These are phyloP conservation scores for Aspergillus sp. DNA, from an alignment of 2,329 filamentous ascomycete species.

Conservation along the genomic window DNA sequence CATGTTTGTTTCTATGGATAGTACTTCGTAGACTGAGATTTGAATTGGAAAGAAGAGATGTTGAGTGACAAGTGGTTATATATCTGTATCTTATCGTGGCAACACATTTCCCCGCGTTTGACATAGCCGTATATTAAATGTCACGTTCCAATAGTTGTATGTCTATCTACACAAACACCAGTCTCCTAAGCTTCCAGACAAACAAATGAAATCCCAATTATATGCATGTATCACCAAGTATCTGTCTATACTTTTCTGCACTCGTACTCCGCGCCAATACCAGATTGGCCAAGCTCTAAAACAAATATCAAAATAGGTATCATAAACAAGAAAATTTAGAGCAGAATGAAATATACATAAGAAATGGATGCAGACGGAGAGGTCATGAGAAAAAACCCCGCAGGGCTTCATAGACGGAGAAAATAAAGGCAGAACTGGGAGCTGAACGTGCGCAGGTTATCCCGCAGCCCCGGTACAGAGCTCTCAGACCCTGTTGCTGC, in stretches of 20 bases:
- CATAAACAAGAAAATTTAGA: conserved; percentile 1
- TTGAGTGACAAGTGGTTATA: not conserved
- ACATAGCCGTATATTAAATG: not conserved
- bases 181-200: not conserved
- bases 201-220: no score
- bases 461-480: conserved; percentile 88
- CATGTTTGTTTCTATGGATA: conserved; percentile 12
- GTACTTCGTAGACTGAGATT: conserved; percentile 1
- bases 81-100: conserved; percentile 2
- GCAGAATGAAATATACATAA: not conserved
- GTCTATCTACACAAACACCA: not conserved
- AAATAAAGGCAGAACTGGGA: conserved; percentile 96
- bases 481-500: conserved; percentile 71
- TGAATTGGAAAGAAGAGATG: not conserved
- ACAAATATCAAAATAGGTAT: conserved; percentile 11
- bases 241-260: no score
- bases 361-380: not conserved
- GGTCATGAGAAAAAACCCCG: conserved; percentile 55
- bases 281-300: conserved; percentile 12
- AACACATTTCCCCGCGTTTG: conserved; percentile 1
- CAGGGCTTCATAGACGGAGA: conserved; percentile 86
- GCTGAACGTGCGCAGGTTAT: conserved; percentile 84
- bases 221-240: no score
- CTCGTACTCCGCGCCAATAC: conserved; percentile 6
- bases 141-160: not conserved